Evolutionary conservation across 2,329 filamentous ascomycete genomes (phyloP), one percentile per base, ranked within the genome.

Genomic region (Pezicula carpinea): DNA sequence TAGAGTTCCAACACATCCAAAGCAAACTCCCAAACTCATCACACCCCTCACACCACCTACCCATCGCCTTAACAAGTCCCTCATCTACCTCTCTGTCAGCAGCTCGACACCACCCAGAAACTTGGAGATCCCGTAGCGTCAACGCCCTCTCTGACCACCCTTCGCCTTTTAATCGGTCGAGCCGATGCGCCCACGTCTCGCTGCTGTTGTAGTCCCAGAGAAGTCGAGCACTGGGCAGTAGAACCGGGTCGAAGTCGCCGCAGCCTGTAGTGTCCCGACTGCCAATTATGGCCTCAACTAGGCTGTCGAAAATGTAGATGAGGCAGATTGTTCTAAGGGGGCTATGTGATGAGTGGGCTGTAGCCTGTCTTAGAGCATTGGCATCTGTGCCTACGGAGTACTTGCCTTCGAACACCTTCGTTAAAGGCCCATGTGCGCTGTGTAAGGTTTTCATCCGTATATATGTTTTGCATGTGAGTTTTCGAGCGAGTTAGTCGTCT

Each of bases 1-100:
- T n/a, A n/a, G n/a, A n/a, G n/a, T n/a, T n/a, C n/a, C n/a, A n/a
- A n/a, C n/a, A n/a, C 60, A 58, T 69, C 67, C 53, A 61, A 2
- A 60, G 48, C 48, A 56, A 52, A 11, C 44, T 59, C 33, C 50
- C 54, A 34, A 61, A 55, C n/a, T 59, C 59, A 47, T 63, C 61
- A 4, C 55, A 8, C 5, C 36, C 49, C 39, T 59, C 56, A 26
- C 59, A 62, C 59, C 61, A 64, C n/a, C 44, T 48, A 3, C 38
- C 50, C 18, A 62, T 31, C 29, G 52, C 53, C 3, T 49, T 32
- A 23, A 53, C 42, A 8, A 53, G 17, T 23, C 22, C 22, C 22
- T 23, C 22, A 17, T 19, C 40, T 47, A 39, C 5, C 29, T 46
- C 13, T 39, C 32, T 3, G 10, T 31, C 31, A 33, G 31, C 22